These are phyloP conservation scores for Tetracladium maxilliforme DNA, from an alignment of 2,329 filamentous ascomycete genomes.

Conservation along the genomic window DNA sequence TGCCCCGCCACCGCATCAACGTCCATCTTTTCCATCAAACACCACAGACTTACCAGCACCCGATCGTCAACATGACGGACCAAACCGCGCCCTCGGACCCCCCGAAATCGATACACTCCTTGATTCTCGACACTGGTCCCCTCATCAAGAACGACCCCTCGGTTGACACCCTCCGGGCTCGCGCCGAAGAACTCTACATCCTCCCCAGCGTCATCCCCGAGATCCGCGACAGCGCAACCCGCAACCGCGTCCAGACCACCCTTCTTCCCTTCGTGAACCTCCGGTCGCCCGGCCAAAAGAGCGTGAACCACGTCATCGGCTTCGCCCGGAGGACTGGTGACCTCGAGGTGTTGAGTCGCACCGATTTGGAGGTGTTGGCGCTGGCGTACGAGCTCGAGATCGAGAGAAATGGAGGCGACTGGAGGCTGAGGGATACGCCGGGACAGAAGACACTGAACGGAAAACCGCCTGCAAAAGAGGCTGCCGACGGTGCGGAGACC, in stretches of 20 bases:
- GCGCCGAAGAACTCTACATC: constrained; percentile 66
- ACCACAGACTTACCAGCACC: too few relatives aligned
- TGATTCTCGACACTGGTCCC: constrained; percentile 82
- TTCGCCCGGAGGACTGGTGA: constrained; percentile 89
- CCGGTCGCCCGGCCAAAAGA: constrained; percentile 59
- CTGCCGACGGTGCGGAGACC: constrained; percentile 8
- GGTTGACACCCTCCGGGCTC: constrained; percentile 65
- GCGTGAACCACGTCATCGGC: constrained; percentile 63
- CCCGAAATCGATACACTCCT: constrained; percentile 59
- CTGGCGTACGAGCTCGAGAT: constrained; percentile 90
- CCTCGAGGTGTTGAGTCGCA: constrained; percentile 69
- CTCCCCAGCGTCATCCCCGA: constrained; percentile 77
- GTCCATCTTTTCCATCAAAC: too few relatives aligned
- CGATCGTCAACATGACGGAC: neutral
- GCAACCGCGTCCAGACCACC: constrained; percentile 68
- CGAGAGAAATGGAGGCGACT: constrained; percentile 80
- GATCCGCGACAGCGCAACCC: constrained; percentile 72
- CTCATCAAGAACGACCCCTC: constrained; percentile 87
- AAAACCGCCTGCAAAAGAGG: constrained; percentile 23
- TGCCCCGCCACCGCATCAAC: too few relatives aligned
- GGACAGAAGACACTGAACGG: constrained; percentile 70
- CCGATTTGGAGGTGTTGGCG: constrained; percentile 81
- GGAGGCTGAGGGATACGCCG: constrained; percentile 65
- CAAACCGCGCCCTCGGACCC: constrained; percentile 1
- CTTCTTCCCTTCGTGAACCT: constrained; percentile 75